phyloP scores from a whole-genome alignment of 179 eudicot genomes.

The Silene coronaria region DNA sequence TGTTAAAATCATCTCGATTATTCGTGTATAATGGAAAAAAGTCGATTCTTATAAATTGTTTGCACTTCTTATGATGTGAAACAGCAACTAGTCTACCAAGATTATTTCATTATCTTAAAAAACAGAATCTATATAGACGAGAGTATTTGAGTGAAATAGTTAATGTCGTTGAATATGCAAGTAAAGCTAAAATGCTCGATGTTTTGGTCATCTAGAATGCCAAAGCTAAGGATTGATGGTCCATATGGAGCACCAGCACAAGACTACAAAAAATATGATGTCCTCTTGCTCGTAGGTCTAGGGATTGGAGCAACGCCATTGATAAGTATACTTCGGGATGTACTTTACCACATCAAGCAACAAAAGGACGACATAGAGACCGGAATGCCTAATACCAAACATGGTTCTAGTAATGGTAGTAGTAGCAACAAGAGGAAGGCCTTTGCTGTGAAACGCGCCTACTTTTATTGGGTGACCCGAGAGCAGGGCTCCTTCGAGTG shows the following conservation, averaged over 20 bases:
- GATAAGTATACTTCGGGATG: constrained; percentile 43
- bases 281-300: constrained; percentile 39
- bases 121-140: too few relatives aligned
- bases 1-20: too few relatives aligned
- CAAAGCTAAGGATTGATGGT: constrained; percentile 39
- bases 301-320: constrained; percentile 46
- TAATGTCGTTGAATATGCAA: too few relatives aligned
- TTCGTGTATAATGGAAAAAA: too few relatives aligned
- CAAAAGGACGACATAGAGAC: constrained; percentile 27
- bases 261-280: constrained; percentile 46
- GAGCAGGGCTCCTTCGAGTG: constrained; percentile 49
- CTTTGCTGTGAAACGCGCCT: constrained; percentile 33
- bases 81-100: too few relatives aligned
- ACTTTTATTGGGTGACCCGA: constrained; percentile 48
- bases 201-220: constrained; percentile 26
- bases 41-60: too few relatives aligned
- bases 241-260: constrained; percentile 49
- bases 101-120: too few relatives aligned
- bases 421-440: constrained; percentile 18
- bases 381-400: neutral
- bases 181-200: neutral
- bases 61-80: too few relatives aligned
- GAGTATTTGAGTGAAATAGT: too few relatives aligned
- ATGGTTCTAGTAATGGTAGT: neutral
- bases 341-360: constrained; percentile 39